Percentiles rank a stretch among this genome's conserved stretches.
These are phyloP conservation scores for Kluyveromyces sp. DNA, from an alignment of 1,139 yeast species.

Conservation along the genomic window DNA sequence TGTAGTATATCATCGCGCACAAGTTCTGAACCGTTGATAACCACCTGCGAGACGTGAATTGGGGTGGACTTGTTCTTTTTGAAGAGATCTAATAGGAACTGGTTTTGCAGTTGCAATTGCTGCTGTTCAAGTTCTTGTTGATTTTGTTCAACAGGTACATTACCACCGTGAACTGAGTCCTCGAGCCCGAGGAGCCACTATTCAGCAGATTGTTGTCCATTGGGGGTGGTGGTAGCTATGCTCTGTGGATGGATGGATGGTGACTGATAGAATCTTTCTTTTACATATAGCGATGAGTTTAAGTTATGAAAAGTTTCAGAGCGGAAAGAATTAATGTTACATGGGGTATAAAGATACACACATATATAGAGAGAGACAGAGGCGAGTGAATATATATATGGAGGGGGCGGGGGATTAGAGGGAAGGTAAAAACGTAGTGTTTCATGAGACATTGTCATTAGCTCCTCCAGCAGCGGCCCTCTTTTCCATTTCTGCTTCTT, in stretches of 20 bases:
- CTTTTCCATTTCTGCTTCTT: constrained; percentile 49
- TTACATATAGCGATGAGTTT: background rate
- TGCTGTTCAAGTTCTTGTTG: constrained; percentile 3
- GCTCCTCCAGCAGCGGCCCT: background rate
- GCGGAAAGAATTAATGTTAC: background rate
- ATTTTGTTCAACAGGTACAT: background rate
- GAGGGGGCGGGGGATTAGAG: background rate
- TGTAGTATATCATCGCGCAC: constrained; percentile 19
- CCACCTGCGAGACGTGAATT: constrained; percentile 17
- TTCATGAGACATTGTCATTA: too few relatives aligned
- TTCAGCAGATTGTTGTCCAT: background rate
- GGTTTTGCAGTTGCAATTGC: constrained; percentile 7
- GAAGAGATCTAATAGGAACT: constrained; percentile 6
- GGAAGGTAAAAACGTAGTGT: background rate
- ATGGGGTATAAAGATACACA: background rate
- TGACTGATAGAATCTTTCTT: too few relatives aligned
- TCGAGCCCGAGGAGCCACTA: constrained; percentile 4
- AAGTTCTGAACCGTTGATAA: constrained; percentile 15
- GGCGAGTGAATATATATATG: background rate
- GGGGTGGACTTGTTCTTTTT: constrained; percentile 14
- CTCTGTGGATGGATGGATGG: background rate
- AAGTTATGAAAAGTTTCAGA: background rate
- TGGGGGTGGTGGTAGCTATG: too few relatives aligned
- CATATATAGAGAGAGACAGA: too few relatives aligned
- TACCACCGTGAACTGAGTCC: constrained; percentile 4